Evolutionary conservation across 2,329 filamentous ascomycete genomes (phyloP), one percentile per base, ranked within the genome.

Genomic region (Leptodontidium sp.): DNA sequence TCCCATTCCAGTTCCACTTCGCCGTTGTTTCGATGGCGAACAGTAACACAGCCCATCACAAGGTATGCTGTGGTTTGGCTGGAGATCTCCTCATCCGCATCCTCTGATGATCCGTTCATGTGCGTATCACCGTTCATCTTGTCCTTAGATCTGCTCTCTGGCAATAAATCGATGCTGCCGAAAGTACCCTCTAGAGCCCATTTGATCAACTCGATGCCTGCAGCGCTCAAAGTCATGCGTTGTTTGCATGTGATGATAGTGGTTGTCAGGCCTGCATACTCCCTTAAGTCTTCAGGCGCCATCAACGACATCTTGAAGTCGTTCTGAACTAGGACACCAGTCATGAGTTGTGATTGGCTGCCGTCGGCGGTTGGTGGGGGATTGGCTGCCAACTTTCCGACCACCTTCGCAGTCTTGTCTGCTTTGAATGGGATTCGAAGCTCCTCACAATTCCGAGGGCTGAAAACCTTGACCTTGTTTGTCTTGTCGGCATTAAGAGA

Each of bases 301-400:
- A 99, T 98, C 43, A 99, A 85, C 0, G 93, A 97, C 78, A 99
- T 88, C 80, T 98, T 97, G 81, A 99, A 98, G 79, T 98, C 96
- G 79, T 97, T 98, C 75, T 98, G 95, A 8, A 99, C 94, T 17
- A 99, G 85, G 0, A 99, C 96, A 35, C 96, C 96, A 0, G 91
- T 92, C 75, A 99, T 88, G 53, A 98, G 84, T 66, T 87, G 84
- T 0, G 81, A 78, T 15, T 83, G 82, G 29, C 83, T 81, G 6
- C 82, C 79, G n/a, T 85, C 81, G 45, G 81, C 79, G 40, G 68
- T 69, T 40, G 73, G 76, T 2, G 93, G 93, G 2, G 91, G 86
- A 61, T 95, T 90, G 40, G 93, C 88, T 8, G 96, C 96, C 14
- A 99, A 87, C 79, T 94, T 95, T 73, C 96, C 96, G 8, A 99